phyloP scores from a whole-genome alignment of 2,329 filamentous ascomycete genomes.

The Pyrenochaeta sp. region DNA sequence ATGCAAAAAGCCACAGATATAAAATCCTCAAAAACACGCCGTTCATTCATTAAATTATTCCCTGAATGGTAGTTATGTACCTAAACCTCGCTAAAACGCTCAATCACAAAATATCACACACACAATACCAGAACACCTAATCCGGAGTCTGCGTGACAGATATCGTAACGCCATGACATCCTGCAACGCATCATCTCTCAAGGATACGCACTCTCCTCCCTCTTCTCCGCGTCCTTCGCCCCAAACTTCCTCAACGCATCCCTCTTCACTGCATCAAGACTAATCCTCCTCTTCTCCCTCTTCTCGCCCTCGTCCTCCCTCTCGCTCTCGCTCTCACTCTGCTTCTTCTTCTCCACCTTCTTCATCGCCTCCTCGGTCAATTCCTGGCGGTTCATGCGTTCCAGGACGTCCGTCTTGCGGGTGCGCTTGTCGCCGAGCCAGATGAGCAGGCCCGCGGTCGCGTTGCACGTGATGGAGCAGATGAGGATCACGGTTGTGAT shows the following conservation, averaged over 20 bases:
- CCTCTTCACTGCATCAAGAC: constrained; percentile 20
- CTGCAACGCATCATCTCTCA: constrained; percentile 10
- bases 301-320: constrained; percentile 23
- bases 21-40: too few species aligned
- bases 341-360: constrained; percentile 59
- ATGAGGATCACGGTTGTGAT: constrained; percentile 83
- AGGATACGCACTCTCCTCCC: constrained; percentile 27
- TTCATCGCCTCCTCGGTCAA: constrained; percentile 72
- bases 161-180: too few species aligned
- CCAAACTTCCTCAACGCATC: constrained; percentile 5
- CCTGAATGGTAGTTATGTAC: too few species aligned
- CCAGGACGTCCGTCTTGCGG: constrained; percentile 84
- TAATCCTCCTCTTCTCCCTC: constrained; percentile 26
- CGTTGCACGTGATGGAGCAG: constrained; percentile 79
- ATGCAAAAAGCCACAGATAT: too few species aligned
- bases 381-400: constrained; percentile 77
- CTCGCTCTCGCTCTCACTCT: constrained; percentile 48
- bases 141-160: too few species aligned
- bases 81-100: too few species aligned
- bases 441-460: constrained; percentile 78
- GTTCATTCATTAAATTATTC: too few species aligned
- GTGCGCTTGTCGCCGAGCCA: constrained; percentile 77
- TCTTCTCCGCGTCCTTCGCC: constrained; percentile 18
- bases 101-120: too few species aligned
- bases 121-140: too few species aligned